Base-by-base conservation (phyloP, 768 basidiomycete species). In the Russula sp. region DNA sequence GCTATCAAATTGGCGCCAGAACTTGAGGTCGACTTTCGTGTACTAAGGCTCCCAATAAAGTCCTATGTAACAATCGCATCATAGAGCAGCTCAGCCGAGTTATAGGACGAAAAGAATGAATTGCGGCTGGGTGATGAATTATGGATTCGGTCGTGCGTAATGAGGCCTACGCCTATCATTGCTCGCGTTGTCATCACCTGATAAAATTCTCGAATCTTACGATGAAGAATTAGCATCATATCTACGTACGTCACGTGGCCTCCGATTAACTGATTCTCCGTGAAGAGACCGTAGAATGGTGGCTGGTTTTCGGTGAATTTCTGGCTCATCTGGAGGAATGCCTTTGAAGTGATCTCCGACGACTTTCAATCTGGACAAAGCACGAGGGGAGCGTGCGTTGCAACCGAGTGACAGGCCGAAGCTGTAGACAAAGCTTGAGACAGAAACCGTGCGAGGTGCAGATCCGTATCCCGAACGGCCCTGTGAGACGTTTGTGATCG, bases 361-460 rank as follows among this genome's bases (percentile, higher is more conserved):
- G 38, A 67, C 69, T 49, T 67, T 68, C 57, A 64, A 60, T 40
- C 68, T 72, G 1, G 73, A 68, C 22, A 76, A 69, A 9, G 74
- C 73, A 28, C 64, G 67, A 54, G 74, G 73, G 1, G 74, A 75
- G 63, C 75, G 74, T 7, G 74, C 69, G 40, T 75, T 73, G 61
- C 72, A 73, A 14, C 70, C 70, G 8, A 72, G 70, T 28, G 52
- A 61, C 10, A 69, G 65, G 57, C 72, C 70, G 59, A 68, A 71
- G 13, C 68, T 73, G 64, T 75, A 74, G 59, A 73, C 72, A 10
- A 68, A 71, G 13, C 68, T 73, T 63, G 74, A 74, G 59, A 73
- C 72, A 10, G 69, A 73, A 32, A 72, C 69, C 16, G 75, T 70
- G 30, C 60, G 63, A 24, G 59, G 63, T n/a, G 63, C 63, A 22